Base-by-base conservation (phyloP, 1,139 yeast genomes). In the Trichomonascaceae sp. region DNA sequence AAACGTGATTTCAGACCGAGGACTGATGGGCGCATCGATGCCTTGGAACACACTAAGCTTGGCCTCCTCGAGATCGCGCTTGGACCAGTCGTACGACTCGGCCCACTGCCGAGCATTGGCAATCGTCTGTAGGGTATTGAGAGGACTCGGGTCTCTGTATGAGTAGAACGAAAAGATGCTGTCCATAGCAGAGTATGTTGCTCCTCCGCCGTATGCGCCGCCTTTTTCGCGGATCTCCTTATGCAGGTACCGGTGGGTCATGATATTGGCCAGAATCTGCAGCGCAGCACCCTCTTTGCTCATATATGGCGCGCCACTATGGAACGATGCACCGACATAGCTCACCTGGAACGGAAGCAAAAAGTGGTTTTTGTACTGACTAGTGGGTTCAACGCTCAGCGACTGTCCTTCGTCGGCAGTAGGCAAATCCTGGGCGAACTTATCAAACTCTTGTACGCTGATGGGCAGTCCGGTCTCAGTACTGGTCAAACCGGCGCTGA, bases 191-290 rank as follows among this genome's bases (percentile, higher is more conserved):
- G 78, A 82, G 52, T 76, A 87, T 13, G 71, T 64, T 13, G 93
- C 79, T 2, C 98, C 98, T 9, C 95, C 97, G 5, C 98, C 98
- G 51, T 89, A 89, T 0, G 98, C 98, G 36, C 98, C 98, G 41
- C 95, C 95, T 48, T 89, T 75, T 54, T 89, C 98, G 46, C 98
- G 72, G 29, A 89, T 76, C 42, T 85, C 94, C 9, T 84, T 73
- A 54, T 89, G 98, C 32, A 92, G 64, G 45, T 81, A 74, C 51
- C 81, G 80, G 57, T 78, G 87, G 0, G 94, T 76, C 44, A 87
- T 59, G 37, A 89, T 56, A 47, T 80, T 92, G 1, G 96, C 69
- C 35, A 89, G 64, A 0, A 89, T 73, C 54, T 84, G 94, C 32
- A 89, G 65, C 1, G 85, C 66, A 0, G 97, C 94, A 28, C 94